Evolutionary conservation across 176 grass and related monocot genomes (phyloP), one percentile per base, ranked within the genome.

Genomic region (Oryza nivara): DNA sequence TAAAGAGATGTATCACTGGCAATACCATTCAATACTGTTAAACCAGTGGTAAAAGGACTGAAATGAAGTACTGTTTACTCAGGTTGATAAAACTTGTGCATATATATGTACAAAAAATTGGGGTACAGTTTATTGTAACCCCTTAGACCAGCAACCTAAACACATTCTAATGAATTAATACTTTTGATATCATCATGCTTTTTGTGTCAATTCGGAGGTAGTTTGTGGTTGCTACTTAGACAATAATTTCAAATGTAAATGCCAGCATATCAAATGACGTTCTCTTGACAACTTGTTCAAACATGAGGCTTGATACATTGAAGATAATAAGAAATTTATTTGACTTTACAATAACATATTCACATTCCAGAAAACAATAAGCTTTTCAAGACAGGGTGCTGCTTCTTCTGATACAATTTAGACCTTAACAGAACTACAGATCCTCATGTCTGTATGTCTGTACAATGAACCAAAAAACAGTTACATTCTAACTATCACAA

Each of bases 1-100:
- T 3, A 11, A 75, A 74, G 20, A 30, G 13, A 30, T 78, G 25
- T 16, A 72, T 79, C 17, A 72, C 11, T 46, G 48, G 17, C 75
- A 49, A 80, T 54, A 32, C 30, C 68, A 71, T 70, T 81, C 30
- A 71, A 43, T 35, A 82, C 6, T 28, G n/a, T 28, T 28, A 44
- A n/a, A 54, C 0, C 6, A 9, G 64, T 54, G 16, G 28, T 69
- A 68, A 0, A 1, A 70, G 69, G 43, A 81, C 35, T 8, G 4
- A 40, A 34, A 70, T 15, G 23, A 17, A 23, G n/a, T 23, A 58
- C 6, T 6, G 49, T 35, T 38, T 40, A 32, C 44, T 19, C 7
- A 40, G 11, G 38, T 40, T 19, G 51, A 70, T 22, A 40, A 40
- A 36, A 20, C 20, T 56, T 23, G 46, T 81, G 28, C 66, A 52